These are phyloP conservation scores for Solanum dulcamara DNA, from an alignment of 257 asterid genomes.

Conservation along the genomic window DNA sequence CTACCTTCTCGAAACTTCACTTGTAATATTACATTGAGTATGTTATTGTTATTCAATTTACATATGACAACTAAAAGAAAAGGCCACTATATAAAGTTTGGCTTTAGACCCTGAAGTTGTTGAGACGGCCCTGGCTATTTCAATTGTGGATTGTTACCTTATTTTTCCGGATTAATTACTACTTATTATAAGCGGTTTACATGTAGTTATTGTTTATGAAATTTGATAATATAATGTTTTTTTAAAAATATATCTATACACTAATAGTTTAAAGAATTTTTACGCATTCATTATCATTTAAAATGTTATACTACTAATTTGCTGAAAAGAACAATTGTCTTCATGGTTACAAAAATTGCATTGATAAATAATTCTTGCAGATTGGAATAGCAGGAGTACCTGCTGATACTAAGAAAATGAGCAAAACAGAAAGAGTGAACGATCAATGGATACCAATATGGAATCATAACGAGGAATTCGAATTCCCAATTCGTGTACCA, in stretches of 20 bases:
- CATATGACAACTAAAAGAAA: too few relatives aligned
- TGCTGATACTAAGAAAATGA: background rate
- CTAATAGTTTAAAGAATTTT: background rate
- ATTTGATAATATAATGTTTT: too few relatives aligned
- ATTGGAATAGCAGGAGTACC: background rate
- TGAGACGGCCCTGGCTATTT: too few relatives aligned
- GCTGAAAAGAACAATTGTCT: background rate
- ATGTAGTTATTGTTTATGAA: background rate
- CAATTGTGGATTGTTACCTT: background rate
- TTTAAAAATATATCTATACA: too few relatives aligned
- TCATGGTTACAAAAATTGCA: background rate
- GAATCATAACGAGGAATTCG: background rate
- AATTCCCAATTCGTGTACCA: slow-evolving; percentile 3
- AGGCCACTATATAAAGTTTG: too few relatives aligned
- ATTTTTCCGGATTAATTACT: background rate
- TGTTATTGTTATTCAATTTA: too few relatives aligned
- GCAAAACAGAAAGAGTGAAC: background rate
- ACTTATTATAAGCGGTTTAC: background rate
- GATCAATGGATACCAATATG: slow-evolving; percentile 9
- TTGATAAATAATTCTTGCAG: background rate
- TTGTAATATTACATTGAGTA: too few relatives aligned
- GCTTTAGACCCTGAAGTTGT: too few relatives aligned
- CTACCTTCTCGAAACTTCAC: too few relatives aligned
- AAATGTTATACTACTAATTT: too few relatives aligned
- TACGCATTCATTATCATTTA: background rate